phyloP scores from a whole-genome alignment of 257 asterid species.

The Nicotiana paniculata region DNA sequence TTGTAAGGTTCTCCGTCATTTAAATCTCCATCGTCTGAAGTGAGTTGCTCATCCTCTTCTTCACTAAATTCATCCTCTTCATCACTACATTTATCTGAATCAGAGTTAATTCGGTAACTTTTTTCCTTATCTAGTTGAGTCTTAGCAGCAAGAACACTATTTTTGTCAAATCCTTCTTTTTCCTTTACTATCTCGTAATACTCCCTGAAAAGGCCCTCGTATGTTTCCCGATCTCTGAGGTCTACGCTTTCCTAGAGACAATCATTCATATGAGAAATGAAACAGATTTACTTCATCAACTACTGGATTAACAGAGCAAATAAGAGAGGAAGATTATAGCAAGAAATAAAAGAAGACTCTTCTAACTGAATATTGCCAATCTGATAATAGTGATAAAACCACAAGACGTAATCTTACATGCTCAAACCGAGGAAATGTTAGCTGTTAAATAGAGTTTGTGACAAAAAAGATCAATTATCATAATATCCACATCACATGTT shows the following conservation, averaged over 20 bases:
- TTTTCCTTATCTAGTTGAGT: conserved; percentile 20
- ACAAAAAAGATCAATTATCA: not conserved
- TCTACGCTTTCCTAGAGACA: conserved; percentile 58
- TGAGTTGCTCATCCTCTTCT: conserved; percentile 30
- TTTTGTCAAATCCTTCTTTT: conserved; percentile 31
- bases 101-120: conserved; percentile 16
- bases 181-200: conserved; percentile 52
- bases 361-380: not conserved
- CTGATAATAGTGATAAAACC: not conserved
- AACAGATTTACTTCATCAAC: not conserved
- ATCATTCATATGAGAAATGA: conserved; percentile 1
- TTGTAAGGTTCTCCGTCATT: conserved; percentile 18
- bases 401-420: not conserved
- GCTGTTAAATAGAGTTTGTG: not conserved
- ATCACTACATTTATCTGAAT: conserved; percentile 32
- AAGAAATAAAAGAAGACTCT: not conserved
- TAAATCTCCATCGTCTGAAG: conserved; percentile 36
- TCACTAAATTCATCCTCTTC: conserved; percentile 35
- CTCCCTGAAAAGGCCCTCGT: conserved; percentile 75
- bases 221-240: conserved; percentile 51
- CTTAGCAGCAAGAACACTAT: conserved; percentile 39
- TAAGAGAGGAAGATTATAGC: not conserved
- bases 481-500: not conserved
- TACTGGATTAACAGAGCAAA: not conserved
- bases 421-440: not conserved